Percentiles rank a stretch among this genome's conserved stretches.
Conservation (phyloP, 169 alveolate genomes). For the Cryptosporidium bovis region DNA sequence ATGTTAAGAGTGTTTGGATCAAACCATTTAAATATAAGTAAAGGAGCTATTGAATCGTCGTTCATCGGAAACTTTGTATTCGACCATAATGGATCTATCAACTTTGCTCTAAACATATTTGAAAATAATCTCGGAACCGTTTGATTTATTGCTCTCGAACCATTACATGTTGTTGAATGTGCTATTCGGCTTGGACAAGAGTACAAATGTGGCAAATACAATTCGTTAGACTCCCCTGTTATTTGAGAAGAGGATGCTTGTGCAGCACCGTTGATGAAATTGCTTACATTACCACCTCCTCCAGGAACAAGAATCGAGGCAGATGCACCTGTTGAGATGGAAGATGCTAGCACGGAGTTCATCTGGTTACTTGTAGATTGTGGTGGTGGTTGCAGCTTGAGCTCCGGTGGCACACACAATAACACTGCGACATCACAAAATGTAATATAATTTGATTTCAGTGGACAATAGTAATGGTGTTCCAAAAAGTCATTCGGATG, state of each 20-base stretch:
- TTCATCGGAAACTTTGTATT: conserved; percentile 79
- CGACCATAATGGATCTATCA: conserved; percentile 54
- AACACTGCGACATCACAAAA: conserved; percentile 74
- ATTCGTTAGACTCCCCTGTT: not conserved
- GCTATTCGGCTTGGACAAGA: conserved; percentile 49
- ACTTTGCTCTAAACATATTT: conserved; percentile 21
- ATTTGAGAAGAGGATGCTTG: not conserved
- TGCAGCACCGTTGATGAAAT: not conserved
- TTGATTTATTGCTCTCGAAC: conserved; percentile 4
- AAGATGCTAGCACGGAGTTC: not conserved
- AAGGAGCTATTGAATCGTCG: conserved; percentile 84
- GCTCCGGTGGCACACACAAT: conserved; percentile 78
- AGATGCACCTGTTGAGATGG: not conserved
- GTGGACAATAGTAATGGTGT: conserved; percentile 42
- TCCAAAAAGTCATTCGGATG: conserved; percentile 78
- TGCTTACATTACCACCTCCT: no score
- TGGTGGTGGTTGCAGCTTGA: conserved; percentile 63
- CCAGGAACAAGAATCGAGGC: no score
- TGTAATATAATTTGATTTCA: conserved; percentile 26
- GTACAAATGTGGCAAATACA: conserved; percentile 1
- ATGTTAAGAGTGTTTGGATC: conserved; percentile 81
- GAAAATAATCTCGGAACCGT: conserved; percentile 28
- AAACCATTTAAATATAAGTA: conserved; percentile 86
- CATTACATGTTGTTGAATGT: conserved; percentile 18
- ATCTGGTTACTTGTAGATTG: not conserved